phyloP scores from a whole-genome alignment of 371 early-diverging fungal genomes.

The Zancudomyces culisetae region DNA sequence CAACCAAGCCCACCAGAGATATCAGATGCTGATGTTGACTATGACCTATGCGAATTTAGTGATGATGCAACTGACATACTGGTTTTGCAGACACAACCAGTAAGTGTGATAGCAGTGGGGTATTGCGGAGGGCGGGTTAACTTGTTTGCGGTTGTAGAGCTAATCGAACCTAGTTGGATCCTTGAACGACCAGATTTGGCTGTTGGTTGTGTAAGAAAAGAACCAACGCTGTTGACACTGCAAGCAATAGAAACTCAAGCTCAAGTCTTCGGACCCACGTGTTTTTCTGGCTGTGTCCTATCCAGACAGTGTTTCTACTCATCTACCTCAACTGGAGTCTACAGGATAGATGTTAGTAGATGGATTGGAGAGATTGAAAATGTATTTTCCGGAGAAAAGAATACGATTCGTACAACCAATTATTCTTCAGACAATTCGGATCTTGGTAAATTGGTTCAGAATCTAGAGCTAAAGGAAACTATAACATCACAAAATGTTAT shows the following conservation, averaged over 20 bases:
- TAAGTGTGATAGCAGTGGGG: slow-evolving; percentile 14
- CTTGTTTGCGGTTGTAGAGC: slow-evolving; percentile 22
- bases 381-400: neutral
- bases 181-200: neutral
- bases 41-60: slow-evolving; percentile 7
- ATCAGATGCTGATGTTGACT: neutral
- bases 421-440: neutral
- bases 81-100: slow-evolving; percentile 13
- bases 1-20: slow-evolving; percentile 13
- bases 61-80: slow-evolving; percentile 20
- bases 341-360: neutral
- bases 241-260: neutral
- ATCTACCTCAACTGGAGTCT: neutral
- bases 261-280: neutral
- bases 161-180: slow-evolving; percentile 14
- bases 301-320: neutral
- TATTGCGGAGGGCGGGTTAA: slow-evolving; percentile 19
- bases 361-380: neutral
- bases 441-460: neutral
- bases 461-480: neutral
- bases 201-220: neutral
- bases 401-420: neutral
- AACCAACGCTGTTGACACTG: neutral
- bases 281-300: neutral
- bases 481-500: neutral